Conservation (phyloP, 495 filamentous ascomycete species). For the Penicillium paradoxum region DNA sequence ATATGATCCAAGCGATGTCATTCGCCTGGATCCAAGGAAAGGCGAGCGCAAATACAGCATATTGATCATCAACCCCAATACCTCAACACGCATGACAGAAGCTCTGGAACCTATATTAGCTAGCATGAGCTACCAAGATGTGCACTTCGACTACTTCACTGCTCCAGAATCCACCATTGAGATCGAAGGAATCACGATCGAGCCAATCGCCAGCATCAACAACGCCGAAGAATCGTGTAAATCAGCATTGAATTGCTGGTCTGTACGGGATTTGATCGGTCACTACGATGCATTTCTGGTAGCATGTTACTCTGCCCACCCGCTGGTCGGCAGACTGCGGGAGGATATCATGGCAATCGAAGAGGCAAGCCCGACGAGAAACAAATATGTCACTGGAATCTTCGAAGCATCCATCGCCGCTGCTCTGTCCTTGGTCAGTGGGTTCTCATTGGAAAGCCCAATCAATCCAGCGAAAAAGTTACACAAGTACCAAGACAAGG, state of each 20-base stretch:
- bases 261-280: slow-evolving; percentile 47
- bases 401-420: slow-evolving; percentile 74
- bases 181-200: slow-evolving; percentile 24
- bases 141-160: slow-evolving; percentile 53
- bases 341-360: slow-evolving; percentile 30
- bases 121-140: slow-evolving; percentile 42
- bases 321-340: slow-evolving; percentile 62
- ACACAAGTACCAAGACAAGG: slow-evolving; percentile 30
- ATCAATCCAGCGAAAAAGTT: slow-evolving; percentile 19
- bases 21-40: slow-evolving; percentile 16
- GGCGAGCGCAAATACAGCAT: slow-evolving; percentile 40
- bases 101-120: slow-evolving; percentile 62
- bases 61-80: slow-evolving; percentile 90
- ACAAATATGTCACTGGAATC: slow-evolving; percentile 71
- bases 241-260: slow-evolving; percentile 53
- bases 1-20: background rate
- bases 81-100: slow-evolving; percentile 74
- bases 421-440: slow-evolving; percentile 46
- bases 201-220: slow-evolving; percentile 44
- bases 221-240: slow-evolving; percentile 45
- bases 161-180: slow-evolving; percentile 36
- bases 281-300: slow-evolving; percentile 73
- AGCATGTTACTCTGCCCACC: slow-evolving; percentile 86
- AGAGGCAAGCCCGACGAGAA: slow-evolving; percentile 14
- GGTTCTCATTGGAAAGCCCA: slow-evolving; percentile 26